phyloP scores from a whole-genome alignment of 2,329 filamentous ascomycete genomes.

The Alternaria hordeiaustralica region DNA sequence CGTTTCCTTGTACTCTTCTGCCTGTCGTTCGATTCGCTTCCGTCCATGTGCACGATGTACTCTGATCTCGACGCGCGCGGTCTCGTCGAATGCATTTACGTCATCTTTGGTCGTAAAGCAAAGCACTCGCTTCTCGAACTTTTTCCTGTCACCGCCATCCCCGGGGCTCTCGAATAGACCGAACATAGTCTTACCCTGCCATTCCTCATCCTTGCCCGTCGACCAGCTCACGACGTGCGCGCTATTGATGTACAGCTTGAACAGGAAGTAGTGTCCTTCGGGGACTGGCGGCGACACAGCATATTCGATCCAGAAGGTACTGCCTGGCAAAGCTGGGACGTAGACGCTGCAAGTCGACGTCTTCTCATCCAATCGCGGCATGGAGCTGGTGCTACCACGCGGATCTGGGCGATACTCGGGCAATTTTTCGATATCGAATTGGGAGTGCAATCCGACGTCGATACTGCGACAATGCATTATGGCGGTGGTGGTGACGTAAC shows the following conservation, averaged over 20 bases:
- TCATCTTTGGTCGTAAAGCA: slow-evolving; percentile 42
- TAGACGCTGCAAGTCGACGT: slow-evolving; percentile 44
- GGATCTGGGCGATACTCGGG: slow-evolving; percentile 46
- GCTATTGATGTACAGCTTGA: slow-evolving; percentile 55
- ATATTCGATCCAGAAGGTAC: slow-evolving; percentile 56
- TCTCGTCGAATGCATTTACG: slow-evolving; percentile 27
- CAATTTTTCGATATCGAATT: slow-evolving; percentile 49
- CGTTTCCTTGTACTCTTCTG: slow-evolving; percentile 33
- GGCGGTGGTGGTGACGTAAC: background rate
- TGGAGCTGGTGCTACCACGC: slow-evolving; percentile 7
- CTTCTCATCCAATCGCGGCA: slow-evolving; percentile 26
- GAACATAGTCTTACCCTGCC: slow-evolving; percentile 55
- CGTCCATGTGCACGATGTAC: slow-evolving; percentile 51
- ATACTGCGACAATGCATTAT: slow-evolving; percentile 48
- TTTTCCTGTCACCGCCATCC: slow-evolving; percentile 35
- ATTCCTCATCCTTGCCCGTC: slow-evolving; percentile 50
- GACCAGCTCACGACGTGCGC: slow-evolving; percentile 53
- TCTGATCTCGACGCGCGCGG: slow-evolving; percentile 49
- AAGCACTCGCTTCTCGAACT: slow-evolving; percentile 52
- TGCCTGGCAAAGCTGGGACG: slow-evolving; percentile 43
- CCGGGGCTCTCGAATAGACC: slow-evolving; percentile 48
- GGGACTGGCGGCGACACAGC: slow-evolving; percentile 39
- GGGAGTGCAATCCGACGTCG: slow-evolving; percentile 50
- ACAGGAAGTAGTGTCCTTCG: slow-evolving; percentile 49
- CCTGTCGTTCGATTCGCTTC: slow-evolving; percentile 44